Evolutionary conservation across 768 basidiomycete species (phyloP).

Genomic region (Tephrocybe sp.): DNA sequence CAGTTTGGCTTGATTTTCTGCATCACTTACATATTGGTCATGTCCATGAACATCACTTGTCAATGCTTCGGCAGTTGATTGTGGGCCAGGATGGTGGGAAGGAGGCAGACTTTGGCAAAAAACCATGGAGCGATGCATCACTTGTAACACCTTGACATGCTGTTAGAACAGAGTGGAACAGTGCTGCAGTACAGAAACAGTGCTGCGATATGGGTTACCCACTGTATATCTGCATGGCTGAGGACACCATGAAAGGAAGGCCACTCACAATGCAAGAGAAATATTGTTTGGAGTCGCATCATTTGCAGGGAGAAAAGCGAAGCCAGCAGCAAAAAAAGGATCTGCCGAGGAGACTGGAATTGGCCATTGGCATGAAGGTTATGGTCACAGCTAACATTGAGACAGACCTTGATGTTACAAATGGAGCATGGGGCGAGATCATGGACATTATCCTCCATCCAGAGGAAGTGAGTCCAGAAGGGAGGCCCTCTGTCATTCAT

Average conservation of each 20-base stretch:
- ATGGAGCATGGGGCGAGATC: conserved; percentile 33
- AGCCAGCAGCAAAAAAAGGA: conserved; percentile 15
- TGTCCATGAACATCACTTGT: background rate
- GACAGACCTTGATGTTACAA: conserved; percentile 41
- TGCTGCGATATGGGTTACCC: conserved; percentile 9
- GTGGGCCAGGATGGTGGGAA: background rate
- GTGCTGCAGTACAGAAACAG: conserved; percentile 17
- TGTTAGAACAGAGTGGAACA: conserved; percentile 29
- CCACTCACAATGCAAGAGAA: background rate
- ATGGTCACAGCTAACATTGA: conserved; percentile 40
- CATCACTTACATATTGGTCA: background rate
- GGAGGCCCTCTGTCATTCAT: background rate
- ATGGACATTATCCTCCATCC: conserved; percentile 32
- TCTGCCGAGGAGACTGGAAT: conserved; percentile 20
- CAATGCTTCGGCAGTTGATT: background rate
- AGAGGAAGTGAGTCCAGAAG: conserved; percentile 17
- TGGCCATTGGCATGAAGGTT: conserved; percentile 37
- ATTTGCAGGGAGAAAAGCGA: background rate
- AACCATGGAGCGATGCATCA: background rate
- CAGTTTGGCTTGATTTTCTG: background rate
- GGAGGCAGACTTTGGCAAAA: conserved; percentile 16
- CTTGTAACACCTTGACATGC: conserved; percentile 31
- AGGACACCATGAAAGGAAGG: background rate
- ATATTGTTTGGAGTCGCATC: no score
- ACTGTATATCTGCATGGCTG: background rate